These are phyloP conservation scores for Malassezia equina DNA, from an alignment of 1,284 basidiomycete genomes.

Conservation along the genomic window DNA sequence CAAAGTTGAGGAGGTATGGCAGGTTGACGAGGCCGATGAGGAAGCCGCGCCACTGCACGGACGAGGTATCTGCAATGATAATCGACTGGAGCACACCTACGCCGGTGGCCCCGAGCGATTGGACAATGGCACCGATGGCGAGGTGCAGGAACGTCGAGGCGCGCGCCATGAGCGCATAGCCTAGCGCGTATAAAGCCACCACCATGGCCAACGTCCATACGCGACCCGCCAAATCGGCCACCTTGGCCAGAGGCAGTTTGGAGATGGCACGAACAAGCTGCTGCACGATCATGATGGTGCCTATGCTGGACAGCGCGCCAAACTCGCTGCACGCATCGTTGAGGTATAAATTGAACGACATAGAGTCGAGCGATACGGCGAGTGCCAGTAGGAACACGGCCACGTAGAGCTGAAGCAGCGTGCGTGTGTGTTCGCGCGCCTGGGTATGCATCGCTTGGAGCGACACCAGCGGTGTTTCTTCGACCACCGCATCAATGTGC, in stretches of 20 bases:
- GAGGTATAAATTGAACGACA: slow-evolving; percentile 52
- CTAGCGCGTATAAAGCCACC: slow-evolving; percentile 51
- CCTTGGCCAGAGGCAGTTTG: slow-evolving; percentile 70
- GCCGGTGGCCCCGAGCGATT: slow-evolving; percentile 49
- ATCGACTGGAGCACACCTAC: slow-evolving; percentile 51
- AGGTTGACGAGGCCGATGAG: slow-evolving; percentile 55
- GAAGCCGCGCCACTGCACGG: slow-evolving; percentile 66
- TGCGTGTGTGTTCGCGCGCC: slow-evolving; percentile 4
- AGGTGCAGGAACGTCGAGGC: slow-evolving; percentile 55
- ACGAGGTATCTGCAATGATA: slow-evolving; percentile 63
- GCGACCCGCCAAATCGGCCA: slow-evolving; percentile 59
- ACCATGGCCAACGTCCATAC: slow-evolving; percentile 57
- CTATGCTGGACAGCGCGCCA: slow-evolving; percentile 49
- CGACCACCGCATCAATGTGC: slow-evolving; percentile 9
- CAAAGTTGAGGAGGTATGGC: slow-evolving; percentile 59
- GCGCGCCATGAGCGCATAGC: slow-evolving; percentile 61
- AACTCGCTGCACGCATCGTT: slow-evolving; percentile 46
- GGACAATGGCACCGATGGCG: slow-evolving; percentile 54
- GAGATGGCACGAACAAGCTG: slow-evolving; percentile 55
- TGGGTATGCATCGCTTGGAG: slow-evolving; percentile 2
- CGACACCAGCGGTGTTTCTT: slow-evolving; percentile 12
- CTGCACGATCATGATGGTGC: slow-evolving; percentile 44
- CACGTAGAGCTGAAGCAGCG: slow-evolving; percentile 9
- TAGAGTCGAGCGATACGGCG: slow-evolving; percentile 55
- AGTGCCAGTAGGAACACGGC: slow-evolving; percentile 59